A percentile compares a stretch with the other conserved stretches of the same genome.
phyloP scores from a whole-genome alignment of 2,329 filamentous ascomycete species.

The Trichoderma afroharzianum region DNA sequence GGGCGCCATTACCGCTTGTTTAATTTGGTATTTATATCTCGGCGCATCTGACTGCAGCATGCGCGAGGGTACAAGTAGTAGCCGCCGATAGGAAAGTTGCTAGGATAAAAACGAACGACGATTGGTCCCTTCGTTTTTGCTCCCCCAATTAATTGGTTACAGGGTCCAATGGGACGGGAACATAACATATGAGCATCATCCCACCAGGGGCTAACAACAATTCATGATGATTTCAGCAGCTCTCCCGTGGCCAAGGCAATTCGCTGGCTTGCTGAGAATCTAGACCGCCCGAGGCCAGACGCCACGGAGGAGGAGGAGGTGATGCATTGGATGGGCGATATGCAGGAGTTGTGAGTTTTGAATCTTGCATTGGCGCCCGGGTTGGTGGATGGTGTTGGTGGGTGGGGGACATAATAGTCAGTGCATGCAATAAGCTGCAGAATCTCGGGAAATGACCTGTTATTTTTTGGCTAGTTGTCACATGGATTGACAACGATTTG shows the following conservation, averaged over 20 bases:
- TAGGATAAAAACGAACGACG: neutral
- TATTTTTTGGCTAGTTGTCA: neutral
- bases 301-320: neutral
- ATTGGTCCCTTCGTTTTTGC: neutral
- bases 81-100: neutral
- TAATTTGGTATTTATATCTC: neutral
- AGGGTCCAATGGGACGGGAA: neutral
- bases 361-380: neutral
- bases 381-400: neutral
- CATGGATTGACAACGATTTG: neutral
- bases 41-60: constrained; percentile 9
- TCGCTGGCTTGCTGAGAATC: neutral
- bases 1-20: neutral
- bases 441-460: neutral
- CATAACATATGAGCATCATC: neutral
- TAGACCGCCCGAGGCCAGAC: neutral
- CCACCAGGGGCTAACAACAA: neutral
- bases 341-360: neutral
- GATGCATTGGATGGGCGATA: neutral
- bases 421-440: neutral
- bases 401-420: neutral
- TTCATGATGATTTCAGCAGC: neutral
- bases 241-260: neutral
- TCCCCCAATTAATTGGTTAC: neutral
- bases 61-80: neutral